Evolutionary conservation across 2,329 filamentous ascomycete genomes (phyloP).

Genomic region (Aspergillus versicolor): DNA sequence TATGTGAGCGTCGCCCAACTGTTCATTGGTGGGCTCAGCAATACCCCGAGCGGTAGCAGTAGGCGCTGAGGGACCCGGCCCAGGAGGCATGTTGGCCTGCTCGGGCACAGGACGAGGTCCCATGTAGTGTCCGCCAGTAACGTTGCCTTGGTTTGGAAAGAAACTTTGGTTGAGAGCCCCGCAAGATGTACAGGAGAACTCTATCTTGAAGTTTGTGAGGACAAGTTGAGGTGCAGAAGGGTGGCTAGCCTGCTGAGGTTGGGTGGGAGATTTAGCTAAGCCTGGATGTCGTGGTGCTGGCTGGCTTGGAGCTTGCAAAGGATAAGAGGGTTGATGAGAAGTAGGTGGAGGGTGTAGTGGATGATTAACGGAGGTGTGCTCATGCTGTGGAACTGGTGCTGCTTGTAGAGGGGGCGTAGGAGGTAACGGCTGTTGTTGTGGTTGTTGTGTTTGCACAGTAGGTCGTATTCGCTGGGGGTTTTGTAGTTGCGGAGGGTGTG

Average conservation of each 20-base stretch:
- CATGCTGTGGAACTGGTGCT: slow-evolving; percentile 23
- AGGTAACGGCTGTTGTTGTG: slow-evolving; percentile 11
- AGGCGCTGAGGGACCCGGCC: slow-evolving; percentile 19
- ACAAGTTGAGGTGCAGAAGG: slow-evolving; percentile 29
- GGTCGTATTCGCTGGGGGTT: slow-evolving; percentile 16
- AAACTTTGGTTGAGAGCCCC: slow-evolving; percentile 40
- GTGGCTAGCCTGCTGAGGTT: slow-evolving; percentile 26
- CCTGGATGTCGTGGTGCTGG: slow-evolving; percentile 20
- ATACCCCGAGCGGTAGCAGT: slow-evolving; percentile 16
- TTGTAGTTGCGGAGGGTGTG: slow-evolving; percentile 13
- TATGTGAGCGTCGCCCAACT: slow-evolving; percentile 21
- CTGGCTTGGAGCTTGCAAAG: slow-evolving; percentile 20
- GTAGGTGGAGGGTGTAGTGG: slow-evolving; percentile 23
- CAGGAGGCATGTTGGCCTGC: slow-evolving; percentile 18
- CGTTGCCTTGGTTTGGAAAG: slow-evolving; percentile 38
- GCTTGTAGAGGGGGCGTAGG: slow-evolving; percentile 12
- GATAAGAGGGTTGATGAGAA: slow-evolving; percentile 24
- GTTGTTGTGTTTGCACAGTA: slow-evolving; percentile 14
- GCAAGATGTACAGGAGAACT: slow-evolving; percentile 40
- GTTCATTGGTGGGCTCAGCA: slow-evolving; percentile 10
- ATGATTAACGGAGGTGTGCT: slow-evolving; percentile 22
- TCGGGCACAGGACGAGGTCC: slow-evolving; percentile 23
- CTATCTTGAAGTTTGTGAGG: slow-evolving; percentile 40
- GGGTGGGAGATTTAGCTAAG: slow-evolving; percentile 24
- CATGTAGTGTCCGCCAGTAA: slow-evolving; percentile 31